Evolutionary conservation across 2,329 filamentous ascomycete genomes (phyloP), one percentile per base, ranked within the genome.

Genomic region (Fusarium citri): DNA sequence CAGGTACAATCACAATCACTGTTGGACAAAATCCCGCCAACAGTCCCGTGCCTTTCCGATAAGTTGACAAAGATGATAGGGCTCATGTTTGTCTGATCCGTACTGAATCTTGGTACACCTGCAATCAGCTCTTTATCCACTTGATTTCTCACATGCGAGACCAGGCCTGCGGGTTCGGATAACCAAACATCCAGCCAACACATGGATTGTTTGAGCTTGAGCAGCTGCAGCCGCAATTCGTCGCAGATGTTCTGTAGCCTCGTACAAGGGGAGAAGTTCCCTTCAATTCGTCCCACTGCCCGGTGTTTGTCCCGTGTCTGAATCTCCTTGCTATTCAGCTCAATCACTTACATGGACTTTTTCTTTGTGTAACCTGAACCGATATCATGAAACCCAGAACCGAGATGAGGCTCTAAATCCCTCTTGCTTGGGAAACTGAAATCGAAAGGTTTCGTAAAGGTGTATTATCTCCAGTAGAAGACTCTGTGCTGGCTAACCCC

Each of bases 151-250:
- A 49, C 25, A 57, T 68, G 20, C 43, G 30, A 65, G 55, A 48
- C 60, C 54, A 55, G 55, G 47, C 59, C 51, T 62, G 49, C 49
- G 42, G 50, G 51, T 16, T 66, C 55, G 68, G 55, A 58, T 56
- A 55, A 49, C 57, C 57, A 59, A 69, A 57, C 59, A 51, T 51
- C 23, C n/a, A 67, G 49, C 49, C 60, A 55, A 61, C 46, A 73
- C 47, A 61, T 71, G 53, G 53, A 57, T 28, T 23, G 58, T 69
- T 70, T 60, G 54, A 73, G 45, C 56, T 68, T 60, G 50, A 67
- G 51, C 45, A 65, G 47, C 47, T 48, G 41, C 40, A 67, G 55
- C 49, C 68, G 55, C 59, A 71, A 53, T 63, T 25, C 49, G 34
- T 42, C 59, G 54, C 66, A 68, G 46, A 61, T 68, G 56, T 12